A percentile compares a stretch with the other conserved stretches of the same genome.
Conservation (phyloP, 2,329 filamentous ascomycete species). For the Spiromastix sp. region DNA sequence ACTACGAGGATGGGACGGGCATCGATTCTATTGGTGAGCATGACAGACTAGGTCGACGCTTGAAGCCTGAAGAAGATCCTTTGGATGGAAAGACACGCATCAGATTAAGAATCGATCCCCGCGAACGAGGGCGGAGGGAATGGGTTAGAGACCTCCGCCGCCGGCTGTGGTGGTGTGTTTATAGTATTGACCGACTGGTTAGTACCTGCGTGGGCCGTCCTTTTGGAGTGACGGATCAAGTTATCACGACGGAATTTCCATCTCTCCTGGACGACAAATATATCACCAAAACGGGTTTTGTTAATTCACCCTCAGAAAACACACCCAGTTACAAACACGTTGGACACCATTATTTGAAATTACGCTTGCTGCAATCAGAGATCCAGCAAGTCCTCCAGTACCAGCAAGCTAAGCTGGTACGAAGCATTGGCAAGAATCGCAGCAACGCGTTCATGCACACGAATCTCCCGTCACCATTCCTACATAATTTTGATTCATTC, state of each 20-base stretch:
- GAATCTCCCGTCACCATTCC: conserved; percentile 71
- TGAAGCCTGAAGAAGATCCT: conserved; percentile 6
- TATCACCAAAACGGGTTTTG: conserved; percentile 70
- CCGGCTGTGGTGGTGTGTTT: conserved; percentile 93
- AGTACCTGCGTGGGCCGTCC: conserved; percentile 88
- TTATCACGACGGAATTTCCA: conserved; percentile 91
- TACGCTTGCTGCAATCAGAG: conserved; percentile 83
- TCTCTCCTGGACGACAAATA: conserved; percentile 79
- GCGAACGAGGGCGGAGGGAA: conserved; percentile 59
- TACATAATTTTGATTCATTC: conserved; percentile 75
- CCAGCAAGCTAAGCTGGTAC: conserved; percentile 73
- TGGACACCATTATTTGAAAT: conserved; percentile 81
- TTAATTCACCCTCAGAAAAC: conserved; percentile 47
- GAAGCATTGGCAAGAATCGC: conserved; percentile 53
- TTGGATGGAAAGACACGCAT: conserved; percentile 2
- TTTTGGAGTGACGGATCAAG: conserved; percentile 90
- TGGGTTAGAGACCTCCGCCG: conserved; percentile 80
- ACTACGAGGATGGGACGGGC: conserved; percentile 78
- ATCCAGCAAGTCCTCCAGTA: conserved; percentile 90
- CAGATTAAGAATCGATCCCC: conserved; percentile 35
- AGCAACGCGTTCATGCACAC: conserved; percentile 64
- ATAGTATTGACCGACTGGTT: conserved; percentile 88
- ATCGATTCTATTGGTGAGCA: conserved; percentile 41
- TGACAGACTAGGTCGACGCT: conserved; percentile 13
- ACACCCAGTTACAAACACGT: conserved; percentile 82